These are phyloP conservation scores for Pseudocohnilembus persalinus DNA, from an alignment of 169 alveolate species.

Conservation along the genomic window DNA sequence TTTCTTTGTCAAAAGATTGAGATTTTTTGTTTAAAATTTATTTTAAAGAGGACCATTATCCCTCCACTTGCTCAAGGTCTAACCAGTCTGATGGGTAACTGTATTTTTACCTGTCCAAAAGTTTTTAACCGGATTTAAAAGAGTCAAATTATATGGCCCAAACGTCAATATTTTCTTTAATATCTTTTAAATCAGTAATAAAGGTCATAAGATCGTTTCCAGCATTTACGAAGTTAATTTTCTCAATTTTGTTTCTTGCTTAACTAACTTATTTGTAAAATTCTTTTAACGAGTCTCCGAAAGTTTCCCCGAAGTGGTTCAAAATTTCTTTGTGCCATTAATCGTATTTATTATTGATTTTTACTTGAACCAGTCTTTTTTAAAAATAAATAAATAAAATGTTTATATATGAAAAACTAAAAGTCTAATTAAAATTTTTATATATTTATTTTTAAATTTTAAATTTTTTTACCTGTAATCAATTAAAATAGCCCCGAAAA, in stretches of 20 bases:
- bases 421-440: conserved; percentile 67
- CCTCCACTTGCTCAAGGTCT: conserved; percentile 91
- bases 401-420: neutral
- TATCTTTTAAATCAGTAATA: conserved; percentile 90
- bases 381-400: too few relatives aligned
- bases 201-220: conserved; percentile 81
- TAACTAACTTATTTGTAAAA: conserved; percentile 62
- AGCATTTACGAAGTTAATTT: conserved; percentile 61
- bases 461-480: too few relatives aligned
- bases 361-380: conserved; percentile 50
- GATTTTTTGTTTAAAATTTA: conserved; percentile 74
- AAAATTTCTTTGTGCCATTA: conserved; percentile 95
- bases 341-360: conserved; percentile 92
- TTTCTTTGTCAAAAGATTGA: conserved; percentile 77
- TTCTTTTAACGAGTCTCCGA: conserved; percentile 76
- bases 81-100: conserved; percentile 92
- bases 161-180: conserved; percentile 76
- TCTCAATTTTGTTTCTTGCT: conserved; percentile 68
- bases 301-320: conserved; percentile 90
- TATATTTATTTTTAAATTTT: too few relatives aligned
- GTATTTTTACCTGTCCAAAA: conserved; percentile 90
- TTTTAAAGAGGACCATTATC: conserved; percentile 90
- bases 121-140: conserved; percentile 87
- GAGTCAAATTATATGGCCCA: conserved; percentile 90
- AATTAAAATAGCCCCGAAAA: conserved; percentile 93